Percentiles rank a stretch among this genome's conserved stretches.
Conservation (phyloP, 768 basidiomycete species). For the Tulasnella sp. region DNA sequence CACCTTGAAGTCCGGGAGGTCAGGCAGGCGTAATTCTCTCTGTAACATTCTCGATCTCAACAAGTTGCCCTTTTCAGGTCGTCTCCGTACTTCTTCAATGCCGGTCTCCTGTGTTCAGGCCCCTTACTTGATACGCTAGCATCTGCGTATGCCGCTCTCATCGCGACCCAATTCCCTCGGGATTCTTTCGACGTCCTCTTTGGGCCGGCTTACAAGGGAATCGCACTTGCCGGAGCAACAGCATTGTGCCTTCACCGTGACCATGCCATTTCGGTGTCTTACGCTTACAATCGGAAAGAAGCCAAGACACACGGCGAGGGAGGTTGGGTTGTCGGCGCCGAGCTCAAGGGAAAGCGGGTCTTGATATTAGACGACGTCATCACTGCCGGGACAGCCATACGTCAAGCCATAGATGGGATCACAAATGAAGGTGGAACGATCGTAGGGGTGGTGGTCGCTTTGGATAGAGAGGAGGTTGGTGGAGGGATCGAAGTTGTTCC, state of each 20-base stretch:
- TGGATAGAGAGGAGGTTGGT: conserved; percentile 83
- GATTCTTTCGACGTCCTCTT: conserved; percentile 71
- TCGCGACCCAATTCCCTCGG: conserved; percentile 41
- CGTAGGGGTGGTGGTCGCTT: conserved; percentile 77
- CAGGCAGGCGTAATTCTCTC: conserved; percentile 29
- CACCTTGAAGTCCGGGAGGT: conserved; percentile 93
- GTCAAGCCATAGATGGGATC: conserved; percentile 73
- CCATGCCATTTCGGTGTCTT: conserved; percentile 60
- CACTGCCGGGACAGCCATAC: conserved; percentile 83
- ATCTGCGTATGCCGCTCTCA: conserved; percentile 74
- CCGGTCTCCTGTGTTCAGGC: conserved; percentile 77
- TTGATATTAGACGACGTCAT: conserved; percentile 95
- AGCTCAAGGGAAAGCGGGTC: conserved; percentile 71
- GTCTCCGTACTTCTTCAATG: conserved; percentile 98
- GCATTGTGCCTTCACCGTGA: conserved; percentile 63
- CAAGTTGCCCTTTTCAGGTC: not conserved
- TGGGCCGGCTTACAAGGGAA: conserved; percentile 97
- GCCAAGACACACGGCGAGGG: conserved; percentile 95
- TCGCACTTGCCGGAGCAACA: conserved; percentile 82
- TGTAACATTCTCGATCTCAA: not conserved
- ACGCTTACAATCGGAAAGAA: conserved; percentile 93
- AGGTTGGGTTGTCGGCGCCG: conserved; percentile 78
- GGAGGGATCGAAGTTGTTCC: conserved; percentile 34
- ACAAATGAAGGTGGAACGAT: conserved; percentile 62
- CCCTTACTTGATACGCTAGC: conserved; percentile 70